phyloP scores from a whole-genome alignment of 139 green algal species.

The Zygnema circumcarinatum region DNA sequence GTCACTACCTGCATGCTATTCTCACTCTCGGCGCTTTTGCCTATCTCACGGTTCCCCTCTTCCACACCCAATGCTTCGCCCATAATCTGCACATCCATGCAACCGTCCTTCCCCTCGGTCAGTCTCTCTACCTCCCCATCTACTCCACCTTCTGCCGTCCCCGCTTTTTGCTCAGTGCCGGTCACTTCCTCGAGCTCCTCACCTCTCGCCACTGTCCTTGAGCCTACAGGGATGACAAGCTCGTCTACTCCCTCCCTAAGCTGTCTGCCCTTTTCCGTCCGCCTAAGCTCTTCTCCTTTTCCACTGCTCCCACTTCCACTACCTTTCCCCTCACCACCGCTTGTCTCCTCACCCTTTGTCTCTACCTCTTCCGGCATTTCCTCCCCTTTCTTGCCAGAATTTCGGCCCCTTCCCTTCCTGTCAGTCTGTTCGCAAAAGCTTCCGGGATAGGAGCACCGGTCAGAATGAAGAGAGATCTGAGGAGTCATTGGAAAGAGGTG shows the following conservation, averaged over 20 bases:
- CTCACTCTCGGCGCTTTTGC: too few relatives aligned
- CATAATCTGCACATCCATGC: too few relatives aligned
- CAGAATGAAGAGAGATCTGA: slow-evolving; percentile 37
- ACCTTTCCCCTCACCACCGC: background rate
- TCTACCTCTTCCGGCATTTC: background rate
- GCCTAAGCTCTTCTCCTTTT: too few relatives aligned
- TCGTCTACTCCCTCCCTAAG: too few relatives aligned
- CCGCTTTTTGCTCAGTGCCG: background rate
- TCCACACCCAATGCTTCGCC: too few relatives aligned
- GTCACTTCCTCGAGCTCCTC: slow-evolving; percentile 2
- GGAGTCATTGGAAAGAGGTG: slow-evolving; percentile 50
- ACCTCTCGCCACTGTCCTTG: too few relatives aligned
- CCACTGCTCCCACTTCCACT: background rate
- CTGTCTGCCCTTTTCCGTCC: too few relatives aligned
- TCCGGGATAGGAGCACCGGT: slow-evolving; percentile 46
- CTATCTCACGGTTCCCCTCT: too few relatives aligned
- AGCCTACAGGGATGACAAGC: too few relatives aligned
- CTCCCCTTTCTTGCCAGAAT: slow-evolving; percentile 1
- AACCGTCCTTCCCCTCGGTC: background rate
- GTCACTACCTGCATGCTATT: too few relatives aligned
- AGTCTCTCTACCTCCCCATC: background rate
- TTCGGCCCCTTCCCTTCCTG: background rate
- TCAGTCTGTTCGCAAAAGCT: too few relatives aligned
- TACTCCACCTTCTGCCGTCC: background rate
- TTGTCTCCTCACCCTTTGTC: background rate